Percentiles rank a stretch among this genome's conserved stretches.
Evolutionary conservation across 306 rosid species (phyloP).

Genomic region (Pterocarpus macrocarpus): DNA sequence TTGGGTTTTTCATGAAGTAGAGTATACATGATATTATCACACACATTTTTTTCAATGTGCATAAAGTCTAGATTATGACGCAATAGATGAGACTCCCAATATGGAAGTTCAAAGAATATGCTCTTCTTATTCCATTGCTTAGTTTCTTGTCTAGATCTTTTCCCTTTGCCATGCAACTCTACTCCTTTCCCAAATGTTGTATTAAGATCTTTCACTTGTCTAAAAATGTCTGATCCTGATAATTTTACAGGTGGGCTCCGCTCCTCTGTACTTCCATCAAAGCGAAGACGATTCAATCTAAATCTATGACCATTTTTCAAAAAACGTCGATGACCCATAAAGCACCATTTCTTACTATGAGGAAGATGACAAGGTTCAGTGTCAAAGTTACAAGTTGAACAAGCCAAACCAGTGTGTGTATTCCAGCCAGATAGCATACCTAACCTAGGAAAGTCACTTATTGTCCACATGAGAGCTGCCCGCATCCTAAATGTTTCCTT

Average conservation of each 20-base stretch:
- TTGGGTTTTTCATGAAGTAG: too few species aligned
- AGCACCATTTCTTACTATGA: slow-evolving; percentile 5
- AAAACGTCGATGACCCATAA: neutral
- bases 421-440: neutral
- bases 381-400: neutral
- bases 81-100: neutral
- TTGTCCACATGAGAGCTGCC: neutral
- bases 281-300: too few species aligned
- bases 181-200: too few species aligned
- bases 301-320: too few species aligned
- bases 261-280: neutral
- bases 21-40: too few species aligned
- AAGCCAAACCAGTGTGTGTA: neutral
- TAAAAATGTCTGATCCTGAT: neutral
- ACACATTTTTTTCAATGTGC: neutral
- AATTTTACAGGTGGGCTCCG: neutral
- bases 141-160: too few species aligned
- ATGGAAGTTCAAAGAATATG: neutral
- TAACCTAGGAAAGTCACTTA: too few species aligned
- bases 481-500: neutral
- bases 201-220: too few species aligned
- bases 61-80: neutral
- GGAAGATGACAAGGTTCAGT: neutral
- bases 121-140: too few species aligned
- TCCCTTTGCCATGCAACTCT: too few species aligned